Conservation (phyloP, 345 rosid genomes). For the Gossypium thurberi region DNA sequence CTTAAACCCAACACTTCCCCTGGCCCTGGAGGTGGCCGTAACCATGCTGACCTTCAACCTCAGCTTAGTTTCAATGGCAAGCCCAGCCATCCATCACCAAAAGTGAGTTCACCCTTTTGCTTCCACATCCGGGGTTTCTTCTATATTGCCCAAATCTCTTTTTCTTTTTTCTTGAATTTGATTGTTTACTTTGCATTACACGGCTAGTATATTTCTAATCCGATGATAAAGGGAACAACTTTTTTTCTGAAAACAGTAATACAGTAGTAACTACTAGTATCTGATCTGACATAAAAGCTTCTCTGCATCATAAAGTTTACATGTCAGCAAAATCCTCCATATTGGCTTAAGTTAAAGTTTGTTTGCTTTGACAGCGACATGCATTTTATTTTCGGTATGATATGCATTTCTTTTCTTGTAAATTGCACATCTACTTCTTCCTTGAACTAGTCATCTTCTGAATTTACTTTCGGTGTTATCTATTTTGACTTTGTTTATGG, state of each 20-base stretch:
- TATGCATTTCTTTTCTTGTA: background rate
- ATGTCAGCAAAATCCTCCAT: background rate
- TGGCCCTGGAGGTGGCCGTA: slow-evolving; percentile 5
- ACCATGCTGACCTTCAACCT: slow-evolving; percentile 44
- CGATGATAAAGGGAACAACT: no score
- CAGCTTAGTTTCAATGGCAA: slow-evolving; percentile 51
- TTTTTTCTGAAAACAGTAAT: no score
- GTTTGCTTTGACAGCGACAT: background rate
- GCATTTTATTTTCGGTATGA: background rate
- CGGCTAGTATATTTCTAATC: no score
- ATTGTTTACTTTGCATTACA: background rate
- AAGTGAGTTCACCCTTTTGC: slow-evolving; percentile 31
- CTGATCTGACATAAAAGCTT: slow-evolving; percentile 23
- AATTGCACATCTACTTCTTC: background rate
- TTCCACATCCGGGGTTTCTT: slow-evolving; percentile 10
- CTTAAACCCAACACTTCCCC: slow-evolving; percentile 53
- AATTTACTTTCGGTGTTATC: background rate
- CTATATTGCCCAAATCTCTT: background rate
- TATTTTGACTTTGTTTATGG: background rate
- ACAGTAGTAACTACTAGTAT: background rate
- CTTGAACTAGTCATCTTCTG: background rate
- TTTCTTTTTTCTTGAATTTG: background rate
- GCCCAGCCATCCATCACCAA: slow-evolving; percentile 71
- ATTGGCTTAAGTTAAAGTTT: background rate
- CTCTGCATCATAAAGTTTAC: background rate